Evolutionary conservation across 192 early-diverging fungal species (phyloP).

Genomic region (Backusella mclennaniae): DNA sequence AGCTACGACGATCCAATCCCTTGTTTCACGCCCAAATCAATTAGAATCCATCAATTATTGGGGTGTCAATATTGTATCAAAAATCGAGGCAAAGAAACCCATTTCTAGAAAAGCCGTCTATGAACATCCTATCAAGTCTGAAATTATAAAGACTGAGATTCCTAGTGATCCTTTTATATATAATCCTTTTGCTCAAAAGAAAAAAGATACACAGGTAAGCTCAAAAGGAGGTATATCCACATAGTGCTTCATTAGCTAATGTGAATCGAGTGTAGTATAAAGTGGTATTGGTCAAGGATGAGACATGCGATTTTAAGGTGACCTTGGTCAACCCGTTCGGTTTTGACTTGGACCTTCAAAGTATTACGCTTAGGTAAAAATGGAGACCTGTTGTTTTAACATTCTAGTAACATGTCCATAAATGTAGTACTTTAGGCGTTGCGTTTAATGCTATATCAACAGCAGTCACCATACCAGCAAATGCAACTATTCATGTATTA

Average conservation of each 20-base stretch:
- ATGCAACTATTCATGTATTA: slow-evolving; percentile 58
- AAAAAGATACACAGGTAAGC: slow-evolving; percentile 47
- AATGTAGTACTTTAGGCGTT: slow-evolving; percentile 57
- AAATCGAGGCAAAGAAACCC: slow-evolving; percentile 52
- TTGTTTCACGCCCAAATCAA: slow-evolving; percentile 43
- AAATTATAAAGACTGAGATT: slow-evolving; percentile 29
- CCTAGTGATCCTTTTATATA: slow-evolving; percentile 74
- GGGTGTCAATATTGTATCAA: slow-evolving; percentile 55
- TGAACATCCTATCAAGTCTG: slow-evolving; percentile 44
- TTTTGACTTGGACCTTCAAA: slow-evolving; percentile 76
- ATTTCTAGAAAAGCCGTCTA: slow-evolving; percentile 57
- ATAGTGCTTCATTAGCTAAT: not conserved
- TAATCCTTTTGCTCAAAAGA: slow-evolving; percentile 67
- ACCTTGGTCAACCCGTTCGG: slow-evolving; percentile 74
- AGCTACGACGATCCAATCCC: slow-evolving; percentile 48
- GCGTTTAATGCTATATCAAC: slow-evolving; percentile 56
- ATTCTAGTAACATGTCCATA: not conserved
- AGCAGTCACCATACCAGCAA: slow-evolving; percentile 65
- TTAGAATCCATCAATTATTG: slow-evolving; percentile 48
- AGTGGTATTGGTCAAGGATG: slow-evolving; percentile 62
- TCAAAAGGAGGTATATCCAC: not conserved
- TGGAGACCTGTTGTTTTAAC: not conserved
- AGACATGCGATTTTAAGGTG: slow-evolving; percentile 68
- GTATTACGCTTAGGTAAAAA: slow-evolving; percentile 54
- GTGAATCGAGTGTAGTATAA: slow-evolving; percentile 7